A percentile compares a stretch with the other conserved stretches of the same genome.
Conservation (phyloP, 2,329 filamentous ascomycete species). For the Monosporascus sp. region DNA sequence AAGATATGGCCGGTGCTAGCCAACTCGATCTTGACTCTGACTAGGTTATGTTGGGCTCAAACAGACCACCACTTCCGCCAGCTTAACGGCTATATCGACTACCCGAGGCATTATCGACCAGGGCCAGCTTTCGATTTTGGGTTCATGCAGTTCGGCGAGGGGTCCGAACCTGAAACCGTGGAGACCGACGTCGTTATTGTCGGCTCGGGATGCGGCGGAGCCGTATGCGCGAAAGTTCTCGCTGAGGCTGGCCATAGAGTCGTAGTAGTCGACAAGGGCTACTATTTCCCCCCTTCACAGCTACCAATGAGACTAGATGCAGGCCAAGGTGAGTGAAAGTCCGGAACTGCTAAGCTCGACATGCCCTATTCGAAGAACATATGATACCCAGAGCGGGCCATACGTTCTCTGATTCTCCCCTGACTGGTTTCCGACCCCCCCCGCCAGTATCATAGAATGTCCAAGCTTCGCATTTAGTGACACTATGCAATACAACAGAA, state of each 20-base stretch:
- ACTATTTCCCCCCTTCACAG: constrained; percentile 66
- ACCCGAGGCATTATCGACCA: constrained; percentile 45
- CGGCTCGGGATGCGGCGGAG: constrained; percentile 82
- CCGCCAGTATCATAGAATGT: not conserved
- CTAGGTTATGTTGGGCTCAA: constrained; percentile 50
- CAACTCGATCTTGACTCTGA: constrained; percentile 50
- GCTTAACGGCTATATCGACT: constrained; percentile 53
- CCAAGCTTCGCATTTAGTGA: not conserved
- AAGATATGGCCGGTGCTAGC: constrained; percentile 49
- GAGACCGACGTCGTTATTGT: constrained; percentile 81
- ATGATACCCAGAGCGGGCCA: too few relatives aligned
- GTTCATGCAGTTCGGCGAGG: constrained; percentile 53
- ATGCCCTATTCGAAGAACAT: too few relatives aligned
- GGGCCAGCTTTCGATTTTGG: constrained; percentile 49
- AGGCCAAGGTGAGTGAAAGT: constrained; percentile 27
- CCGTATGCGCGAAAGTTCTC: constrained; percentile 73
- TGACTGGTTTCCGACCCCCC: too few relatives aligned
- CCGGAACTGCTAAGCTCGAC: too few relatives aligned
- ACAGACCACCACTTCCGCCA: constrained; percentile 49
- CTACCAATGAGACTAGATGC: constrained; percentile 67
- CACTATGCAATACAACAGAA: constrained; percentile 23
- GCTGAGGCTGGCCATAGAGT: constrained; percentile 62
- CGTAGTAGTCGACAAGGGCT: constrained; percentile 76
- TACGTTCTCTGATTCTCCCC: too few relatives aligned
- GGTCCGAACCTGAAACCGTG: constrained; percentile 49